Evolutionary conservation across 2,329 filamentous ascomycete genomes (phyloP).

Genomic region (Zymoseptoria crescenta): DNA sequence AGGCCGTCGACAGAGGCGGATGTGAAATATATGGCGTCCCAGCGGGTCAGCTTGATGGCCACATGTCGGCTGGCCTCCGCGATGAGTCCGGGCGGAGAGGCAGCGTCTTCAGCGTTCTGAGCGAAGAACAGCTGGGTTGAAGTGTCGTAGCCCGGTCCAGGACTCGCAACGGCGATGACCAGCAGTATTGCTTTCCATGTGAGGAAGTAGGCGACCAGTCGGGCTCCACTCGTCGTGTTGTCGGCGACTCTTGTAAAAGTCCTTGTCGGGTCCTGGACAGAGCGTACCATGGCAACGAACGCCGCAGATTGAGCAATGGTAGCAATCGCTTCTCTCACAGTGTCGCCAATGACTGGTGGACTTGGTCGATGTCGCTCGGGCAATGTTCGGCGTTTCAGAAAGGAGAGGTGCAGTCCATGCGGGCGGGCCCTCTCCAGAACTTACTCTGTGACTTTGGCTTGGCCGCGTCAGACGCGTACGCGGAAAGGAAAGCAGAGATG

Average conservation of each 20-base stretch:
- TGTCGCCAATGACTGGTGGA: background rate
- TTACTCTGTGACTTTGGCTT: background rate
- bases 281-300: background rate
- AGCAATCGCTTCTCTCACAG: background rate
- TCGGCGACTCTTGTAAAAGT: background rate
- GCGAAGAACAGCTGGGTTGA: constrained; percentile 52
- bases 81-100: constrained; percentile 13
- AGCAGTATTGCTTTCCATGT: constrained; percentile 62
- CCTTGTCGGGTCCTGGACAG: background rate
- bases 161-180: constrained; percentile 50
- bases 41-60: constrained; percentile 57
- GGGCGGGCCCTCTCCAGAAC: background rate
- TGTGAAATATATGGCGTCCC: constrained; percentile 75
- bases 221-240: constrained; percentile 2
- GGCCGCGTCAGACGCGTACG: background rate
- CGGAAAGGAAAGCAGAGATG: no score
- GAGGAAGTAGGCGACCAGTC: constrained; percentile 38
- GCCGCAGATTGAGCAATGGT: background rate
- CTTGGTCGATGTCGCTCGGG: background rate
- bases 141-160: constrained; percentile 67
- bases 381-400: background rate
- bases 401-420: background rate
- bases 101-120: constrained; percentile 8
- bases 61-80: constrained; percentile 30
- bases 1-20: constrained; percentile 56